Evolutionary conservation across 768 basidiomycete species (phyloP).

Genomic region (Pleurotus platypus): DNA sequence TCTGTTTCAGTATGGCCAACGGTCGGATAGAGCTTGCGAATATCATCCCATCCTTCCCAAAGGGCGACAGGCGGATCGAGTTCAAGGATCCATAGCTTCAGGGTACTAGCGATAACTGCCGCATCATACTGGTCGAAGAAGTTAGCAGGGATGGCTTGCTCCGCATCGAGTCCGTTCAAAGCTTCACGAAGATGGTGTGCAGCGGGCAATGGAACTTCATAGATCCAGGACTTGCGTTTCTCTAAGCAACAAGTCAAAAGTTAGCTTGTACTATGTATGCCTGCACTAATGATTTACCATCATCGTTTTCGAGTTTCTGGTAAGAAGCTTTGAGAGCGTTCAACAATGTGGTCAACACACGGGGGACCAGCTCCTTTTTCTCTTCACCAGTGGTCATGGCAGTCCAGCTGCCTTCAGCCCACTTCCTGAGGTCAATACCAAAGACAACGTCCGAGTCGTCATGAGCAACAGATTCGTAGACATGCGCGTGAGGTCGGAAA

Average conservation of each 20-base stretch:
- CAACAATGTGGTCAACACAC: slow-evolving; percentile 68
- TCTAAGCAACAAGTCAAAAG: slow-evolving; percentile 37
- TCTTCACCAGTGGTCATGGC: slow-evolving; percentile 49
- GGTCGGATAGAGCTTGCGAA: slow-evolving; percentile 81
- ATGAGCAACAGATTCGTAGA: slow-evolving; percentile 84
- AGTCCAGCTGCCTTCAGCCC: slow-evolving; percentile 84
- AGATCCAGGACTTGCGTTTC: slow-evolving; percentile 90
- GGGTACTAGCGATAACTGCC: slow-evolving; percentile 77
- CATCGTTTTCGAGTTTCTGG: slow-evolving; percentile 52
- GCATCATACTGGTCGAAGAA: slow-evolving; percentile 69
- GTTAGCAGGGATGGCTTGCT: slow-evolving; percentile 49
- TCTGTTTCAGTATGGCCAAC: slow-evolving; percentile 36
- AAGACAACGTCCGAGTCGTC: slow-evolving; percentile 85
- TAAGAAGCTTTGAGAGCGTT: slow-evolving; percentile 63
- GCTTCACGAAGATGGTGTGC: slow-evolving; percentile 85
- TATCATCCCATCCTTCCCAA: slow-evolving; percentile 91
- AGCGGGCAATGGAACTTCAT: slow-evolving; percentile 82
- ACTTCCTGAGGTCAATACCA: slow-evolving; percentile 86
- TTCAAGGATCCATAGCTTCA: slow-evolving; percentile 92
- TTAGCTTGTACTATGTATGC: background rate
- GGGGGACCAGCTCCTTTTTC: slow-evolving; percentile 65
- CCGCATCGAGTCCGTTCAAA: slow-evolving; percentile 68
- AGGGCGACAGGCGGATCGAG: slow-evolving; percentile 81
- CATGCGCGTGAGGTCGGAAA: slow-evolving; percentile 80
- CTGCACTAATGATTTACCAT: slow-evolving; percentile 39